Evolutionary conservation across 75 land plant genomes (phyloP).

Genomic region (Azolla pinnata): DNA sequence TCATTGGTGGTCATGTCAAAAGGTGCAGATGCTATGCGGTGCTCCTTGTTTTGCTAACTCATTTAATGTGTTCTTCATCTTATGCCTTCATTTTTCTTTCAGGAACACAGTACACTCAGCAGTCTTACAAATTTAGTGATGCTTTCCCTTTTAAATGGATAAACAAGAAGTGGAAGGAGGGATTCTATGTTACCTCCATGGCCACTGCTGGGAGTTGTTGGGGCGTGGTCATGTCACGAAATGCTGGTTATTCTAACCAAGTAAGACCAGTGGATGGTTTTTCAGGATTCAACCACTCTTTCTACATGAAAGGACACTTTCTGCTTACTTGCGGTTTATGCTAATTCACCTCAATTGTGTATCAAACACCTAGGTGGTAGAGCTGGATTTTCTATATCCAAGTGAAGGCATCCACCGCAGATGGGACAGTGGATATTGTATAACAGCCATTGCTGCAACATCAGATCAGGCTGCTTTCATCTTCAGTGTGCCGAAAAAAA

Average conservation of each 20-base stretch:
- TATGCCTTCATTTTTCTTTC: background rate
- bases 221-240: conserved; percentile 68
- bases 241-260: conserved; percentile 62
- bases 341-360: background rate
- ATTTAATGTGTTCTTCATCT: too few species aligned
- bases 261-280: conserved; percentile 7
- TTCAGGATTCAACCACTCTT: background rate
- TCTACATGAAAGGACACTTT: background rate
- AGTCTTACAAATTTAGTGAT: conserved; percentile 70
- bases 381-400: conserved; percentile 67
- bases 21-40: conserved; percentile 30
- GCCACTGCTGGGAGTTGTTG: conserved; percentile 65
- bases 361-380: conserved; percentile 42
- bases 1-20: conserved; percentile 79
- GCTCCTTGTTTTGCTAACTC: too few species aligned
- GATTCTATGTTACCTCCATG: conserved; percentile 64
- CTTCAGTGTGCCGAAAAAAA: conserved; percentile 56
- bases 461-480: conserved; percentile 78
- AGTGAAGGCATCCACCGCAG: conserved; percentile 79
- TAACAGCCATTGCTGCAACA: conserved; percentile 64
- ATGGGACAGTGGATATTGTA: conserved; percentile 75
- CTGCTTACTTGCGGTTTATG: background rate
- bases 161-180: conserved; percentile 61
- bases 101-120: conserved; percentile 57
- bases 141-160: conserved; percentile 66